Evolutionary conservation across 2,329 filamentous ascomycete genomes (phyloP), one percentile per base, ranked within the genome.

Genomic region (Pseudopyricularia cyperi): DNA sequence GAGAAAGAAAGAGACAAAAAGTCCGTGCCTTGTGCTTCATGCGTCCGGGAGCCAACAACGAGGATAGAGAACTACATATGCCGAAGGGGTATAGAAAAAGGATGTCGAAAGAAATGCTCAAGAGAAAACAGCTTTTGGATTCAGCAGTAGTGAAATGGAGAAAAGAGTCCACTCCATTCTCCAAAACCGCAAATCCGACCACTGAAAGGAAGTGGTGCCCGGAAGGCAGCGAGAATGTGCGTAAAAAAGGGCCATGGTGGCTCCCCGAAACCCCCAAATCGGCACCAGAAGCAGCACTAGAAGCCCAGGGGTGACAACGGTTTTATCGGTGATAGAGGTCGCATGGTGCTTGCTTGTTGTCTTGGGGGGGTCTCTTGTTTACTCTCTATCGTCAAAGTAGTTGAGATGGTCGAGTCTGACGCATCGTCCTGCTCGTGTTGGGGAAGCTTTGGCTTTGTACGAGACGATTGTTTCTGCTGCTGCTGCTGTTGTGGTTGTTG

Each of bases 251-350:
- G 22, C 11, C 3, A 15, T 24, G 9, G 12, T 24, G 39, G 9
- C 26, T 22, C 28, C 28, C 17, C 14, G 9, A 34, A 37, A 22
- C 26, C 7, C 26, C 7, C 26, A 44, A 12, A 7, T 32, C 30
- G 34, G 26, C 35, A 32, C 49, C 19, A 51, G 39, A 44, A 28
- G 24, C 39, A 22, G 11, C 4, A 26, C 56, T 65, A 77, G 57
- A 83, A 76, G 55, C 78, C 76, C 61, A 82, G 68, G 12, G 80
- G 80, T 34, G 80, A 84, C 47, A 84, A 65, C 42, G 81, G 81
- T 63, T 82, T 80, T 60, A 85, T 83, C 4, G 81, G 81, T 54
- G 81, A 84, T 34, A 85, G 63, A 3, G 78, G 78, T 44, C 76
- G 70, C 44, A 81, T 58, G 50, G 78, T 74, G 28, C 66, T 66